phyloP scores from a whole-genome alignment of 305 asterid species.

The Andrographis paniculata region DNA sequence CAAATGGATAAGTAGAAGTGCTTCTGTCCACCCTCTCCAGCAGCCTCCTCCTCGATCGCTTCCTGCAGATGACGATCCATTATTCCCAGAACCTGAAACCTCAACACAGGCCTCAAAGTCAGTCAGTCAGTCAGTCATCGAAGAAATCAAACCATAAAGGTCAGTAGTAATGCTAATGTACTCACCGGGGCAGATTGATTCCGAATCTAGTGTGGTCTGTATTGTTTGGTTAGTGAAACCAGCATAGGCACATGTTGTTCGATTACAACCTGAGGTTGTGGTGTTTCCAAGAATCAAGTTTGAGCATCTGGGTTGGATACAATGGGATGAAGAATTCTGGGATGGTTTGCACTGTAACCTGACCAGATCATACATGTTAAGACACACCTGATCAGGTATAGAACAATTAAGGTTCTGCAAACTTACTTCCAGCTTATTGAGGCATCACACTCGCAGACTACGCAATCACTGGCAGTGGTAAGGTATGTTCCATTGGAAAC shows the following conservation, averaged over 20 bases:
- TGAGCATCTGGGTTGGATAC: constrained; percentile 34
- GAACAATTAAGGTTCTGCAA: not conserved
- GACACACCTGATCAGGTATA: not conserved
- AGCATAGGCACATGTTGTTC: constrained; percentile 50
- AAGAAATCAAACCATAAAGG: not conserved
- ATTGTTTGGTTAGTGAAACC: constrained; percentile 43
- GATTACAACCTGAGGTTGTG: constrained; percentile 36
- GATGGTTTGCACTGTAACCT: constrained; percentile 62
- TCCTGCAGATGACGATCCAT: too few species aligned
- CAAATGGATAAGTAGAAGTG: too few species aligned
- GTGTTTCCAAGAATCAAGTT: constrained; percentile 38
- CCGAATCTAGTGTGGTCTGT: constrained; percentile 21
- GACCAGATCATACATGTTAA: constrained; percentile 1
- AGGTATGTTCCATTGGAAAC: constrained; percentile 50
- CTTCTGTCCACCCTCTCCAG: too few species aligned
- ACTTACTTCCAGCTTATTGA: constrained; percentile 60
- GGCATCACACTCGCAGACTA: constrained; percentile 60
- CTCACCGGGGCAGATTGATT: constrained; percentile 64
- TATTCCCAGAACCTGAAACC: too few species aligned
- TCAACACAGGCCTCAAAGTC: too few species aligned
- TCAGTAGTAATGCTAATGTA: not conserved
- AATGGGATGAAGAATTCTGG: constrained; percentile 41
- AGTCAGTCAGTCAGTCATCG: too few species aligned
- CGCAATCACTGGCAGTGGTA: constrained; percentile 63
- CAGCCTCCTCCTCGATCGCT: too few species aligned